Conservation (phyloP, 805 yeast genomes). For the Wickerhamomyces sydowiorum region DNA sequence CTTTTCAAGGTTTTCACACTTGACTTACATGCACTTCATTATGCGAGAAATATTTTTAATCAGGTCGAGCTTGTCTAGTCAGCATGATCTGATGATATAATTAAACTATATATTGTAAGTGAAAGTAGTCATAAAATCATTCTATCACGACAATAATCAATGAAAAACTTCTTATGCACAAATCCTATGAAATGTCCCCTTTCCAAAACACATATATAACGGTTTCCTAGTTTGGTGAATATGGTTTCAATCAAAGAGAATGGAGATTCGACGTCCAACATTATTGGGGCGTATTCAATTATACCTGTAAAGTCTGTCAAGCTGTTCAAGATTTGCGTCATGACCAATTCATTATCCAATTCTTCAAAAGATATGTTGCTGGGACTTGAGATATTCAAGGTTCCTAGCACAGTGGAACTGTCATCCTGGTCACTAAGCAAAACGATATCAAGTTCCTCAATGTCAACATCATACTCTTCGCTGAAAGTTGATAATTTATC, state of each 20-base stretch:
- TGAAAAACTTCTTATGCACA: constrained; percentile 46
- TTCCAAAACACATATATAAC: constrained; percentile 40
- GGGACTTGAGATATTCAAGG: constrained; percentile 31
- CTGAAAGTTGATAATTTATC: constrained; percentile 22
- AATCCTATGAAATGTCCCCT: constrained; percentile 45
- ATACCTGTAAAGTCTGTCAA: constrained; percentile 35
- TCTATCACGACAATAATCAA: constrained; percentile 32
- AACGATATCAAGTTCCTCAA: not conserved
- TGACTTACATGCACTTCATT: not conserved
- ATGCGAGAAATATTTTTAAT: not conserved
- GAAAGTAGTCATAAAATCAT: constrained; percentile 3
- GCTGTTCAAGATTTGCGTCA: constrained; percentile 6
- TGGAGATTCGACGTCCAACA: constrained; percentile 41
- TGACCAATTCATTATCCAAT: constrained; percentile 39
- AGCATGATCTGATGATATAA: not conserved
- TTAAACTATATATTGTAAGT: not conserved
- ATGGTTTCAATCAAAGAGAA: constrained; percentile 44
- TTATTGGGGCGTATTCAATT: constrained; percentile 41
- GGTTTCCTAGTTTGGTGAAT: constrained; percentile 45
- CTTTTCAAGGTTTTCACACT: not conserved
- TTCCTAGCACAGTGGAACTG: not conserved
- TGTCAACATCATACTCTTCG: not conserved
- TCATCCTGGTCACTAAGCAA: not conserved
- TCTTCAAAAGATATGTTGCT: constrained; percentile 71
- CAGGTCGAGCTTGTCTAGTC: not conserved